Percentiles rank a stretch among this genome's conserved stretches.
phyloP scores from a whole-genome alignment of 2,329 filamentous ascomycete genomes.

The Ophiostoma australiae region DNA sequence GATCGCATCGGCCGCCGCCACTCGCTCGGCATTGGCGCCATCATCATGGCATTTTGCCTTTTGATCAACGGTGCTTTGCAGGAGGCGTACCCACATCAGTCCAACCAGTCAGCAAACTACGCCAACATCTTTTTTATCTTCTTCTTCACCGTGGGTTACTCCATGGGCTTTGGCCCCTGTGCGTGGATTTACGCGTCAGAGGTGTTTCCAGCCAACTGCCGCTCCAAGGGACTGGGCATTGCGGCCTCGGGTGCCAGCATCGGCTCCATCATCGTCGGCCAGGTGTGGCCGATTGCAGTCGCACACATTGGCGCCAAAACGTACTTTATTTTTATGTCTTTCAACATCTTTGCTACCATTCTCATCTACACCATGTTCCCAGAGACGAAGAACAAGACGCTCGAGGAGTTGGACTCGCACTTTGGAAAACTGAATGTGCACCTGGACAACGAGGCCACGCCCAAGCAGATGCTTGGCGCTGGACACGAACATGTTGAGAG shows the following conservation, averaged over 20 bases:
- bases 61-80: constrained; percentile 30
- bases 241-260: constrained; percentile 27
- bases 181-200: constrained; percentile 29
- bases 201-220: constrained; percentile 28
- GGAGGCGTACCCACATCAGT: constrained; percentile 27
- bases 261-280: constrained; percentile 28
- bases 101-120: constrained; percentile 27
- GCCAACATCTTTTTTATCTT: constrained; percentile 30
- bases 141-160: constrained; percentile 29
- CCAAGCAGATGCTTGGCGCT: constrained; percentile 31
- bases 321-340: constrained; percentile 30
- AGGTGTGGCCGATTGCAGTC: constrained; percentile 29
- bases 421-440: constrained; percentile 31
- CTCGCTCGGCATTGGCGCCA: constrained; percentile 33
- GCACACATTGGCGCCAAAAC: constrained; percentile 27
- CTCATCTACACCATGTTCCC: constrained; percentile 30
- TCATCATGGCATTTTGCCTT: constrained; percentile 35
- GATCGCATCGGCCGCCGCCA: constrained; percentile 34
- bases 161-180: constrained; percentile 28
- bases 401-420: constrained; percentile 30
- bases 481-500: constrained; percentile 21
- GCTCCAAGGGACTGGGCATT: constrained; percentile 28
- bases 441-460: constrained; percentile 29
- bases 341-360: constrained; percentile 27
- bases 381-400: constrained; percentile 38